phyloP scores from a whole-genome alignment of 192 early-diverging fungal species.

The Diversispora eburnea region DNA sequence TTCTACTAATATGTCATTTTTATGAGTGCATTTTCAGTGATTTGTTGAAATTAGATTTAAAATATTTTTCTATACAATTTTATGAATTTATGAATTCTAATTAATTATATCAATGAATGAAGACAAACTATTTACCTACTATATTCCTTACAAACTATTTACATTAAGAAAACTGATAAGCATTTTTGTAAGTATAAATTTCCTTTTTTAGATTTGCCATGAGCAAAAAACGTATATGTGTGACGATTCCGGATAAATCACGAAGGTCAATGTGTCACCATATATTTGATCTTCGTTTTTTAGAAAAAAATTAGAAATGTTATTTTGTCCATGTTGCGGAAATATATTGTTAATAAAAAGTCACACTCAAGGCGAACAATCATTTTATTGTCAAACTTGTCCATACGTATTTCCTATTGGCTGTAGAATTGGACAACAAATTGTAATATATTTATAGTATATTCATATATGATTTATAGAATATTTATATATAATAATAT shows the following conservation, averaged over 20 bases:
- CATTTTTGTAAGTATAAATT: too few species aligned
- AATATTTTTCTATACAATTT: not conserved
- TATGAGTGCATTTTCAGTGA: constrained; percentile 5
- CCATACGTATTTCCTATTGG: constrained; percentile 77
- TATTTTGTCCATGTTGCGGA: constrained; percentile 86
- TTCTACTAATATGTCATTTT: not conserved
- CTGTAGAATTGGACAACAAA: constrained; percentile 38
- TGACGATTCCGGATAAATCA: too few species aligned
- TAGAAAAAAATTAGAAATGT: constrained; percentile 46
- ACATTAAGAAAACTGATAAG: too few species aligned
- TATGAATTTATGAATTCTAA: too few species aligned
- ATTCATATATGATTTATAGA: not conserved
- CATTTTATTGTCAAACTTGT: constrained; percentile 81
- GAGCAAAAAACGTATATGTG: too few species aligned
- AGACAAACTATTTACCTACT: too few species aligned
- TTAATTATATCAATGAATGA: too few species aligned
- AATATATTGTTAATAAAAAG: constrained; percentile 79
- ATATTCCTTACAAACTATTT: too few species aligned
- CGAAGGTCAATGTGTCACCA: too few species aligned
- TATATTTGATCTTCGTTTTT: too few species aligned
- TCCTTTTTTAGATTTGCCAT: too few species aligned
- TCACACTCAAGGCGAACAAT: constrained; percentile 51
- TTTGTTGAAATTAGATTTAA: not conserved
- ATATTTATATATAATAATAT: not conserved
- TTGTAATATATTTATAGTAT: not conserved